Percentiles rank a stretch among this genome's conserved stretches.
phyloP scores from a whole-genome alignment of 305 asterid species.

The Solanum chacoense region DNA sequence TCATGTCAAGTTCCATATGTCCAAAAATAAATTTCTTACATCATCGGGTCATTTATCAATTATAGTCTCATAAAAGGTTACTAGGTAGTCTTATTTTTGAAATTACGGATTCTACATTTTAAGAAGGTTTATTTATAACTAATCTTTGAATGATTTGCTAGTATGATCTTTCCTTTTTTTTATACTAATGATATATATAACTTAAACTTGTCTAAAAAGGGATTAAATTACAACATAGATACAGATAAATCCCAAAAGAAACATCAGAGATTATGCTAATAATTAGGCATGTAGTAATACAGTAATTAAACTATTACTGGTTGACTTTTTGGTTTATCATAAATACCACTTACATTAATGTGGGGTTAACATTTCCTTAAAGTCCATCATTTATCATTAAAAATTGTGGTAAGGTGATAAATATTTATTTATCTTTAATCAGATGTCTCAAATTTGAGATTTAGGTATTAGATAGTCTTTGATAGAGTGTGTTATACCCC shows the following conservation, averaged over 20 bases:
- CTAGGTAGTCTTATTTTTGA: not conserved
- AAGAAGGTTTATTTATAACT: not conserved
- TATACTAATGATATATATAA: not conserved
- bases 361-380: slow-evolving; percentile 5
- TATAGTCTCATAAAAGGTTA: not conserved
- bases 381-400: slow-evolving; percentile 1
- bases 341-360: slow-evolving; percentile 7
- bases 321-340: slow-evolving; percentile 20
- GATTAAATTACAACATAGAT: not conserved
- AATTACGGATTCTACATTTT: not conserved
- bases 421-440: too few species aligned
- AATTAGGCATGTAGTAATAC: slow-evolving; percentile 13
- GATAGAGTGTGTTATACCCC: too few species aligned
- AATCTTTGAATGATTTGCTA: accelerated
- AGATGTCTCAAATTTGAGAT: accelerated
- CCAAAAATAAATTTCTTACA: not conserved
- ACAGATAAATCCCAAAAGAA: not conserved
- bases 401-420: not conserved
- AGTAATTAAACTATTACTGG: slow-evolving; percentile 20
- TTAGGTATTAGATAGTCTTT: too few species aligned
- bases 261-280: not conserved
- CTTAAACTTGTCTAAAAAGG: not conserved
- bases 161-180: not conserved
- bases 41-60: not conserved
- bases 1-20: not conserved